Evolutionary conservation across 345 rosid genomes (phyloP), one percentile per base, ranked within the genome.

Genomic region (Salix dunnii): DNA sequence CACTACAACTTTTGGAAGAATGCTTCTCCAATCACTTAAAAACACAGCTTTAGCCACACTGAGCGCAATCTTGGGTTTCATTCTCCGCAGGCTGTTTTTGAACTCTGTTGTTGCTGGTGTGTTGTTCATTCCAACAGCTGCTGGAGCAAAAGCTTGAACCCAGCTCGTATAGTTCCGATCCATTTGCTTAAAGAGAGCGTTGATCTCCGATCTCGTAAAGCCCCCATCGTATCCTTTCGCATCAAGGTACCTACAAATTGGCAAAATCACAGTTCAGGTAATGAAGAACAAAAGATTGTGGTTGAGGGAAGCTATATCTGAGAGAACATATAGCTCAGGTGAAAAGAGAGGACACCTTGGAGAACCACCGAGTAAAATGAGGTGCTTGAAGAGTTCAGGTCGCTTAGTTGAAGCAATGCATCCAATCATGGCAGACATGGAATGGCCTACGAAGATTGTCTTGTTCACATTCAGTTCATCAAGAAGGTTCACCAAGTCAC

Each of bases 361-460:
- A 21, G 85, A 85, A 65, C 82, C 88, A 73, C 76, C 17, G 38
- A 85, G 76, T 42, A 82, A 61, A 35, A 85, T 23, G 7, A 85
- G 80, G 58, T 76, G 84, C 14, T 21, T 73, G 21, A 85, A 85
- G 58, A 80, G 85, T 2, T 82, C 72, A 0, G 85, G 85, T 35
- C 85, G 73, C 6, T 67, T 12, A 1, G 70, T 49, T 46, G 88
- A 69, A 38, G 88, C 88, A 27, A 78, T 7, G 77, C 78, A 21
- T 10, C 87, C 85, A 70, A 82, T 76, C 85, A 85, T 82, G 82
- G 85, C 85, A 5, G 82, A 76, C 84, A 76, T 73, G 31, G 88
- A 85, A 74, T 85, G 88, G 27, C 84, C 88, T n/a, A 85, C 7
- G 38, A 75, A 80, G 18, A 80, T 74, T 46, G 81, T 75, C 13